Conservation (phyloP, 2,329 filamentous ascomycete species). For the Penicillium sp. region DNA sequence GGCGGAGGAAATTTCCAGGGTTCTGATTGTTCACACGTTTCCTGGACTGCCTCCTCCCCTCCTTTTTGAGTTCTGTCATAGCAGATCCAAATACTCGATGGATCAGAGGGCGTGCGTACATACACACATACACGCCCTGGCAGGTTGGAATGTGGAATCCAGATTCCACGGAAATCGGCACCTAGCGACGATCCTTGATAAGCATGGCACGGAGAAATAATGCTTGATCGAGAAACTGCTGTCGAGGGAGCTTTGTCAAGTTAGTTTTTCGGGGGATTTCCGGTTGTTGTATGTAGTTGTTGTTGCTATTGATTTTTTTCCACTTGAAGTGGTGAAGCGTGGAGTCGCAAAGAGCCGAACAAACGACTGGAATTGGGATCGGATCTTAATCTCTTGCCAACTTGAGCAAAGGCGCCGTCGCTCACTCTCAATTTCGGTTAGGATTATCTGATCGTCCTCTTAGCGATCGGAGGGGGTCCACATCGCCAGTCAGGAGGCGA, state of each 20-base stretch:
- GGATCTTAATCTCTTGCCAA: constrained; percentile 32
- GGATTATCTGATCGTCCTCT: constrained; percentile 33
- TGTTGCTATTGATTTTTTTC: too few relatives aligned
- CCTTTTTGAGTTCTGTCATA: constrained; percentile 8
- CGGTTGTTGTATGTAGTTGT: constrained; percentile 1
- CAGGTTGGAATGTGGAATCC: constrained; percentile 18
- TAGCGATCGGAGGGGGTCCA: constrained; percentile 29
- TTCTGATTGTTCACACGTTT: constrained; percentile 1
- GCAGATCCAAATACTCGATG: not conserved
- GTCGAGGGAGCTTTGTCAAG: not conserved
- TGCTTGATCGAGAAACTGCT: not conserved
- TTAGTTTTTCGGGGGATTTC: constrained; percentile 13
- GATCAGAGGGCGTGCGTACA: constrained; percentile 7
- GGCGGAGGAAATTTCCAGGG: not conserved
- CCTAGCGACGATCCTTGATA: not conserved
- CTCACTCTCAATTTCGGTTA: constrained; percentile 28
- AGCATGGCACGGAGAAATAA: not conserved
- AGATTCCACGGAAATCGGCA: constrained; percentile 18
- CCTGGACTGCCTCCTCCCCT: not conserved
- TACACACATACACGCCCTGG: constrained; percentile 4
- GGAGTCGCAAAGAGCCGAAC: constrained; percentile 7
- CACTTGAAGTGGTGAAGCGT: not conserved
- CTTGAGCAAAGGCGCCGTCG: constrained; percentile 26
- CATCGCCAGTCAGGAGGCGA: constrained; percentile 8
- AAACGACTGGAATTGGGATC: constrained; percentile 32